Base-by-base conservation (phyloP, 169 alveolate genomes). In the Prorocentrum cordatum region DNA sequence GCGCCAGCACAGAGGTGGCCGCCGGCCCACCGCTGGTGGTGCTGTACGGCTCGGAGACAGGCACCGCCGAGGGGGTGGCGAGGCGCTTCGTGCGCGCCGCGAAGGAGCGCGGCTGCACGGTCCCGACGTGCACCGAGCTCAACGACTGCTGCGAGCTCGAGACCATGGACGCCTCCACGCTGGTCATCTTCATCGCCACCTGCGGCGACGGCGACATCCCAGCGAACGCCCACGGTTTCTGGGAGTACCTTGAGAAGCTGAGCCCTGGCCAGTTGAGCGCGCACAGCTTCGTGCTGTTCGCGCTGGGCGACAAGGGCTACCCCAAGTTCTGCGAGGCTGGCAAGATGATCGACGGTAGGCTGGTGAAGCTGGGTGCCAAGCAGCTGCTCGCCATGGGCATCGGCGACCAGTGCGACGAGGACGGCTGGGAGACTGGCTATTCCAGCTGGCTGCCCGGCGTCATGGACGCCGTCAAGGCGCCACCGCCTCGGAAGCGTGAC, bases 11-110 rank as follows among this genome's bases (percentile, higher is more conserved):
- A n/a, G n/a, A n/a, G n/a, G n/a, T n/a, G n/a, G n/a, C n/a, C n/a
- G n/a, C n/a, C n/a, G n/a, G n/a, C n/a, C n/a, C n/a, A n/a, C n/a
- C n/a, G n/a, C n/a, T n/a, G n/a, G n/a, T n/a, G 9, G 64, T 92
- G 31, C 58, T 92, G 35, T 92, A 82, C 66, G 93, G 94, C 33
- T 71, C 93, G 3, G 94, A 92, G 54, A 92, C 94, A n/a, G 94
- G 94, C 0, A 92, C 71, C 77, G 88, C 94, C 75, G 94, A 92
- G 59, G 93, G 73, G 6, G 88, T 92, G 45, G 91, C 94, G 6
- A 36, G 38, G 42, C 47, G 75, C n/a, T n/a, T n/a, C n/a, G n/a
- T n/a, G n/a, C n/a, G n/a, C n/a, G n/a, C n/a, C n/a, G n/a, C n/a
- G n/a, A n/a, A n/a, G n/a, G n/a, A n/a, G n/a, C n/a, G n/a, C n/a